Evolutionary conservation across 257 asterid genomes (phyloP), one percentile per base, ranked within the genome.

Genomic region (Buddleja alternifolia): DNA sequence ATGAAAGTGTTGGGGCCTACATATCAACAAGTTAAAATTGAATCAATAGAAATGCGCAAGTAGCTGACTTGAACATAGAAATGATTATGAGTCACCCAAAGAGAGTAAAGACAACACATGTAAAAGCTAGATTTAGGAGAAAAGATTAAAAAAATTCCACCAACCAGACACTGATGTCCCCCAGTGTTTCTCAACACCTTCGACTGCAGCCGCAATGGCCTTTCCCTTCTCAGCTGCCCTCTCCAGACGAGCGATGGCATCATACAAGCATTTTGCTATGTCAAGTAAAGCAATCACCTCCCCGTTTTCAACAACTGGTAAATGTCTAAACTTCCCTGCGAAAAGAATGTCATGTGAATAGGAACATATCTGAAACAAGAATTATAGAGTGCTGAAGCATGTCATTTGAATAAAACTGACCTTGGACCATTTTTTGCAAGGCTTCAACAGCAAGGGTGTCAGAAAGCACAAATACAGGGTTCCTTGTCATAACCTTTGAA

Each of bases 361-460:
- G 44, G 62, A 61, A 55, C 40, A 73, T 25, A 52, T 58, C 17
- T 36, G 50, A 66, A 69, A 75, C 17, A 40, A 44, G 37, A 50
- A 46, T 37, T 40, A 54, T 16, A 12, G 51, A 32, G 66, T 61
- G 57, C 68, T 67, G 44, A 57, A 12, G 61, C 59, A 41, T 60
- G 71, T n/a, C 0, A 50, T 50, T 41, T 54, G 66, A 79, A n/a
- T n/a, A n/a, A 51, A 65, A 36, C 60, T 41, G 34, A 94, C 97
- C 99, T 82, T 87, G 95, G 37, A 94, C 99, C 99, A 94, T 94
- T 88, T 94, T 94, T 68, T 94, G 99, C 82, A 94, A 71, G 72
- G 99, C 99, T 80, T 94, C 99, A 15, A 91, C 99, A 58, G 99
- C 97, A 61, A 89, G 96, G 34, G 99, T 87, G 77, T 94, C 99